phyloP scores from a whole-genome alignment of 768 basidiomycete genomes.

The Mycena maculata region DNA sequence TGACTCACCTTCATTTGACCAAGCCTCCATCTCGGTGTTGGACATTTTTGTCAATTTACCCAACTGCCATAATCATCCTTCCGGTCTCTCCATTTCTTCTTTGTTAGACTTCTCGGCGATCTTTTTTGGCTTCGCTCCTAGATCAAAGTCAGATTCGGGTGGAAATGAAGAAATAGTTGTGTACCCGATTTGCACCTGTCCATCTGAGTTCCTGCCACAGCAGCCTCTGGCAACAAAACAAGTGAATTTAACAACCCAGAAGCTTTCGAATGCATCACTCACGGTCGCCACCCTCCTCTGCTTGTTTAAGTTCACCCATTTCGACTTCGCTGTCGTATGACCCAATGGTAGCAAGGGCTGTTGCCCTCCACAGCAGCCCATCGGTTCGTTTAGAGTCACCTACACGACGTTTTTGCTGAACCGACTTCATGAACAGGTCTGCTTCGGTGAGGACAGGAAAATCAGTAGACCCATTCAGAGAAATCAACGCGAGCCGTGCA shows the following conservation, averaged over 20 bases:
- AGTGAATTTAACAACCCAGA: background rate
- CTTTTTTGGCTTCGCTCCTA: background rate
- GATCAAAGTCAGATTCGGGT: background rate
- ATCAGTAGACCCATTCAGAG: too few relatives aligned
- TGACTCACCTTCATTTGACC: conserved; percentile 1
- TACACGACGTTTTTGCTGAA: conserved; percentile 11
- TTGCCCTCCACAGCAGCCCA: conserved; percentile 1
- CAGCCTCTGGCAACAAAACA: background rate
- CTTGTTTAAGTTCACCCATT: background rate
- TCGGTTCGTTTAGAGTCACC: conserved; percentile 15
- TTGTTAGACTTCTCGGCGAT: background rate
- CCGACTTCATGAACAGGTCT: conserved; percentile 8
- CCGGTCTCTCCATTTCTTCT: background rate
- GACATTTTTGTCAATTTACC: background rate
- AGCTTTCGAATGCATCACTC: background rate
- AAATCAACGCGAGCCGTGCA: background rate
- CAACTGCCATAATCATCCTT: conserved; percentile 6
- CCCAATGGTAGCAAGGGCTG: too few relatives aligned
- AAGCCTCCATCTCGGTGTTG: background rate
- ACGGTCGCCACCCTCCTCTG: background rate
- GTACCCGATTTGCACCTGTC: background rate
- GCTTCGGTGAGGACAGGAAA: background rate
- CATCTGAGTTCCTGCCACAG: background rate
- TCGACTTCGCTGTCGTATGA: too few relatives aligned
- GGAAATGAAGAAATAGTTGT: background rate